These are phyloP conservation scores for Phytopythium ostracodes DNA, from an alignment of 352 stramenopile genomes.

Conservation along the genomic window DNA sequence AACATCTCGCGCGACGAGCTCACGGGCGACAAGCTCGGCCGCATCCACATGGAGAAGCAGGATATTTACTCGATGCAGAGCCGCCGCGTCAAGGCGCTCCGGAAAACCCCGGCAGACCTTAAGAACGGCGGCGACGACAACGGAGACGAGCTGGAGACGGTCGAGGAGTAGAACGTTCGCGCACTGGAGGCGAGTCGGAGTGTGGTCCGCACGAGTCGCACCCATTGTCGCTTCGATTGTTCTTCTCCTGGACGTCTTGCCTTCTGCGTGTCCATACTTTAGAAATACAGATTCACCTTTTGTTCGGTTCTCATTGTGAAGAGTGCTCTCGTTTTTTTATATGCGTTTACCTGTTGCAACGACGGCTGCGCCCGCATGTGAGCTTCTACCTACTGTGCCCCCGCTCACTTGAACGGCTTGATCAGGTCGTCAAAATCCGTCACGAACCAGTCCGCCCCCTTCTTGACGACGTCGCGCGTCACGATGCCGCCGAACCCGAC, in stretches of 20 bases:
- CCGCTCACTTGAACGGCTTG: constrained; percentile 33
- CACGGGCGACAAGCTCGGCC: constrained; percentile 97
- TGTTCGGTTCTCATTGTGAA: neutral
- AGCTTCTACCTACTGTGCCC: neutral
- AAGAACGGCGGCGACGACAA: constrained; percentile 47
- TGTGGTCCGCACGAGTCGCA: too few species aligned
- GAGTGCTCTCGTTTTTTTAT: too few species aligned
- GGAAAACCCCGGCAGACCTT: constrained; percentile 76
- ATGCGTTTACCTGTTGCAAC: neutral
- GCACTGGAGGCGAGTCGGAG: neutral
- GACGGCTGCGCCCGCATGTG: neutral
- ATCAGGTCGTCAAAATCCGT: constrained; percentile 93
- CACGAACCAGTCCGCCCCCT: constrained; percentile 97
- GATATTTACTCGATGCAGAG: constrained; percentile 96
- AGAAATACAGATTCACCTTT: constrained; percentile 6
- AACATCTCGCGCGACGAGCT: constrained; percentile 96
- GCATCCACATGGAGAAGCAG: constrained; percentile 97
- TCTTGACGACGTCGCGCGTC: constrained; percentile 90
- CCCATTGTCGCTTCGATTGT: too few species aligned
- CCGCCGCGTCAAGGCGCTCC: constrained; percentile 93
- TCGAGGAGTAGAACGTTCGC: constrained; percentile 27
- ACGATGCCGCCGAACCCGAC: constrained; percentile 97
- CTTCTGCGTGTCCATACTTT: constrained; percentile 9
- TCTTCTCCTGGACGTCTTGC: neutral
- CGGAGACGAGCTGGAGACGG: constrained; percentile 41